Base-by-base conservation (phyloP, 768 basidiomycete species). In the Asterophora lycoperdoides region DNA sequence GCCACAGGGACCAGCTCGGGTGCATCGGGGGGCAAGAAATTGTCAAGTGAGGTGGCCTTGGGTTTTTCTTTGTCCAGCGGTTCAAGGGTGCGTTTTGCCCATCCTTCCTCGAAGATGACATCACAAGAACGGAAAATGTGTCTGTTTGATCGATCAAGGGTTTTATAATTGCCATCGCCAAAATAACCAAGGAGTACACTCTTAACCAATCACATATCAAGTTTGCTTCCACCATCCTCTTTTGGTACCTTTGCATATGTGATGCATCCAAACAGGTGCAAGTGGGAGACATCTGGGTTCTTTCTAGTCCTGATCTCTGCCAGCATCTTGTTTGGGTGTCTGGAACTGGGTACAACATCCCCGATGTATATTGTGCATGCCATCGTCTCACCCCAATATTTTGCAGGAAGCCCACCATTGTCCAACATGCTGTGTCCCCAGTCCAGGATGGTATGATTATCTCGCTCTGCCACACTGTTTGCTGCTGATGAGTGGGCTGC, bases 61-160 rank as follows among this genome's bases (percentile, higher is more conserved):
- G n/a, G n/a, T n/a, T n/a, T n/a, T n/a, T n/a, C n/a, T n/a, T n/a
- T n/a, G n/a, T n/a, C n/a, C n/a, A n/a, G 46, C 29, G 18, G 29
- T 9, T 18, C 23, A 9, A 29, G 15, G 3, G 52, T 39, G 41
- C 28, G 40, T 35, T 65, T 56, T 0, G 44, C 51, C 0, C 1
- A 4, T 1, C 63, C 58, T 40, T 66, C 62, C 7, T 66, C 61
- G 41, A 66, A 66, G 2, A 60, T 47, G 3, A 67, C 55, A 30
- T 66, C 53, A 2, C 60, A 26, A 1, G 52, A 43, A 9, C 42
- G 51, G 38, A 61, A 44, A 2, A 61, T 49, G n/a, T 19, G n/a
- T 6, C 60, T 56, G 1, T 35, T 48, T 0, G 18, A 11, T 5
- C 46, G 30, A 28, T 58, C 52, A 13, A 53, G 49, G 0, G 65